These are phyloP conservation scores for Crithidia sp. DNA, from an alignment of 208 protist genomes.

Conservation along the genomic window DNA sequence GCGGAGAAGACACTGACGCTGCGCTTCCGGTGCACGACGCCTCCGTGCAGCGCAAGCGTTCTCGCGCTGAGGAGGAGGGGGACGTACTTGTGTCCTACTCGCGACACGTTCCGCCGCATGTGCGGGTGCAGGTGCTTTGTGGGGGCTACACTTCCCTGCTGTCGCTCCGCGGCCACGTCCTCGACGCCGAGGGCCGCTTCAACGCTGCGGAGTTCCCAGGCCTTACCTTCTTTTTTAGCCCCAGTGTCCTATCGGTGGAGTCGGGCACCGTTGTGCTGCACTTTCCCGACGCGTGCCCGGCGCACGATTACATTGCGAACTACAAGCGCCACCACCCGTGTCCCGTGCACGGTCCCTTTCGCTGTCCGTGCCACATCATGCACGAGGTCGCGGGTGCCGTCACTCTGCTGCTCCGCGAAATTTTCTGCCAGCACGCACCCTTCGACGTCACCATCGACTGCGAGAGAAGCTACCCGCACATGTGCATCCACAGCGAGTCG, in stretches of 20 bases:
- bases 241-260: conserved; percentile 22
- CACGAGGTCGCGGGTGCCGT: conserved; percentile 36
- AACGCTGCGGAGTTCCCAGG: conserved; percentile 42
- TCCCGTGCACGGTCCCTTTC: conserved; percentile 61
- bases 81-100: background rate
- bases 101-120: conserved; percentile 15
- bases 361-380: conserved; percentile 57
- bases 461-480: conserved; percentile 21
- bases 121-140: conserved; percentile 20
- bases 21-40: background rate
- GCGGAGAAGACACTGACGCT: background rate
- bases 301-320: conserved; percentile 2
- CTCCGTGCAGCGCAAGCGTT: conserved; percentile 11
- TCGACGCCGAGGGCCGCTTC: conserved; percentile 50
- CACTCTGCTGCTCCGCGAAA: conserved; percentile 44
- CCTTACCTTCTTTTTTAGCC: conserved; percentile 55
- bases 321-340: conserved; percentile 31
- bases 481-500: conserved; percentile 31
- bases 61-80: conserved; percentile 11
- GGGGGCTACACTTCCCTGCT: conserved; percentile 3
- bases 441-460: conserved; percentile 41
- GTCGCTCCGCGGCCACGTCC: conserved; percentile 32
- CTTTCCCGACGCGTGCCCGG: background rate
- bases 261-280: conserved; percentile 22
- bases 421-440: conserved; percentile 26